Conservation (phyloP, 23 red algal genomes). For the Agarophyton chilense region DNA sequence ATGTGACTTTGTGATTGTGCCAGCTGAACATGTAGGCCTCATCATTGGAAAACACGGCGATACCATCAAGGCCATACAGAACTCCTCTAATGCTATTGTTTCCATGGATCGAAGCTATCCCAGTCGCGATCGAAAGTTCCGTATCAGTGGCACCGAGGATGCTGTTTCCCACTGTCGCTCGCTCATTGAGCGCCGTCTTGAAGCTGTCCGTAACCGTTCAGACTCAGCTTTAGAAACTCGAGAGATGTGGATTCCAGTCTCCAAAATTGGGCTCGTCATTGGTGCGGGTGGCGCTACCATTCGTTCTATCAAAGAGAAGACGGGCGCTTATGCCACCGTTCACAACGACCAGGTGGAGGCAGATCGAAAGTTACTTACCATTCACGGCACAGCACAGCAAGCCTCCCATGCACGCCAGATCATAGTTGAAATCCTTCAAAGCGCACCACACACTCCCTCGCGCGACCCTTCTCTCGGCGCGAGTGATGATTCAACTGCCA, state of each 20-base stretch:
- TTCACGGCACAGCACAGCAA: slow-evolving; percentile 46
- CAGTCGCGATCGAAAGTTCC: slow-evolving; percentile 60
- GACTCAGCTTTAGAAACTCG: slow-evolving; percentile 9
- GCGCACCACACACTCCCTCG: background rate
- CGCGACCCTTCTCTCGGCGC: background rate
- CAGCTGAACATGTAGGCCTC: slow-evolving; percentile 75
- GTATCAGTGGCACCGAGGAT: slow-evolving; percentile 45
- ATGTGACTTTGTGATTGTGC: slow-evolving; percentile 53
- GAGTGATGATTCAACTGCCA: slow-evolving; percentile 20
- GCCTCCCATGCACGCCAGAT: slow-evolving; percentile 43
- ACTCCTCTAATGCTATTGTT: slow-evolving; percentile 57
- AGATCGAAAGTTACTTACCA: slow-evolving; percentile 73
- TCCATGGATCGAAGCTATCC: slow-evolving; percentile 40
- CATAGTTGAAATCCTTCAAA: slow-evolving; percentile 65
- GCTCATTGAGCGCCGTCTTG: slow-evolving; percentile 45
- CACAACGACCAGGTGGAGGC: slow-evolving; percentile 72
- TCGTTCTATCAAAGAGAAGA: slow-evolving; percentile 71
- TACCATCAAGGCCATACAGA: slow-evolving; percentile 73
- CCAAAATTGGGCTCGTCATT: slow-evolving; percentile 80
- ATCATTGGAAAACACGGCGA: slow-evolving; percentile 87
- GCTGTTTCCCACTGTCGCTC: slow-evolving; percentile 55
- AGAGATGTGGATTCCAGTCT: slow-evolving; percentile 84
- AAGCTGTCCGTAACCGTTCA: slow-evolving; percentile 30
- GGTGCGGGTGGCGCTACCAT: slow-evolving; percentile 71
- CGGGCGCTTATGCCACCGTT: slow-evolving; percentile 63